phyloP scores from a whole-genome alignment of 2,329 filamentous ascomycete species.

The Fusarium oxysporum region DNA sequence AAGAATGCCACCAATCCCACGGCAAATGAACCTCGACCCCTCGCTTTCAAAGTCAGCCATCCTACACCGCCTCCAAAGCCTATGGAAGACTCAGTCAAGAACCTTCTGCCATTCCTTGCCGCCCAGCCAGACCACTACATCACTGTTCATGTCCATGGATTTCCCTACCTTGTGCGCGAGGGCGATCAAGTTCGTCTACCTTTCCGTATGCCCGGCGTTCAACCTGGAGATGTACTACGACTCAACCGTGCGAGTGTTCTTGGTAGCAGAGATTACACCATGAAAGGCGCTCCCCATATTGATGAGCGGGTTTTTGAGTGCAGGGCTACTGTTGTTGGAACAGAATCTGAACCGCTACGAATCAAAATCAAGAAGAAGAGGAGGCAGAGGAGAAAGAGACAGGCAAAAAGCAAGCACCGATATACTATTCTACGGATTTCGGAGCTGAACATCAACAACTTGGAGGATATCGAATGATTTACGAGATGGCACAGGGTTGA shows the following conservation, averaged over 20 bases:
- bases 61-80: slow-evolving; percentile 50
- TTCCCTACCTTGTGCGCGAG: slow-evolving; percentile 81
- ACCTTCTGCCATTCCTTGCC: slow-evolving; percentile 76
- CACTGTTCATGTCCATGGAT: slow-evolving; percentile 81
- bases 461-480: slow-evolving; percentile 54
- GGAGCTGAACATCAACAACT: slow-evolving; percentile 75
- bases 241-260: slow-evolving; percentile 86
- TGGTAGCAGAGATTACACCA: slow-evolving; percentile 89
- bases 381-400: slow-evolving; percentile 78
- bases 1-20: slow-evolving; percentile 56
- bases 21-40: slow-evolving; percentile 47
- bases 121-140: slow-evolving; percentile 83
- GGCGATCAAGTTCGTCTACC: slow-evolving; percentile 83
- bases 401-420: slow-evolving; percentile 87
- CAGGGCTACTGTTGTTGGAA: slow-evolving; percentile 84
- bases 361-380: slow-evolving; percentile 85
- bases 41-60: slow-evolving; percentile 57
- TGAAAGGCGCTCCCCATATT: slow-evolving; percentile 84
- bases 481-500: slow-evolving; percentile 13
- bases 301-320: slow-evolving; percentile 88
- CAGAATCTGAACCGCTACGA: slow-evolving; percentile 83
- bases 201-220: slow-evolving; percentile 80
- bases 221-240: slow-evolving; percentile 85
- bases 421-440: slow-evolving; percentile 89
- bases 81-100: slow-evolving; percentile 67